Percentiles rank a stretch among this genome's conserved stretches.
phyloP scores from a whole-genome alignment of 2,329 filamentous ascomycete species.

The Metarhizium brunneum region DNA sequence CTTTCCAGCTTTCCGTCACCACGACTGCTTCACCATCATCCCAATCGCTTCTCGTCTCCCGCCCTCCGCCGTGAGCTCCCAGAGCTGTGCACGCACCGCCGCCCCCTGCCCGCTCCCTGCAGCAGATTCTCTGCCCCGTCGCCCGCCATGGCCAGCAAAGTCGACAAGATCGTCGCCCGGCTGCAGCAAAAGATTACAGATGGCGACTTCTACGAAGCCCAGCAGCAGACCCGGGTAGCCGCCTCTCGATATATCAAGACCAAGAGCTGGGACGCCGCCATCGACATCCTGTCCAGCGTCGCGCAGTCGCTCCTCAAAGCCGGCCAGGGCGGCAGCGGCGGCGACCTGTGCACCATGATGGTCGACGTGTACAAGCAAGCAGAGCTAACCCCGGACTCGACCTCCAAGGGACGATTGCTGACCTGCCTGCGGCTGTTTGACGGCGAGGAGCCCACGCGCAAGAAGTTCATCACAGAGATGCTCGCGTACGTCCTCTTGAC shows the following conservation, averaged over 20 bases:
- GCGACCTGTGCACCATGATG: conserved; percentile 79
- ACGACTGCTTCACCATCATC: no score
- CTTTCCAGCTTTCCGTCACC: no score
- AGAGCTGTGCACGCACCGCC: no score
- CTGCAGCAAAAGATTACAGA: conserved; percentile 83
- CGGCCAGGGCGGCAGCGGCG: conserved; percentile 87
- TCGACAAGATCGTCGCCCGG: conserved; percentile 44
- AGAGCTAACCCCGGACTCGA: conserved; percentile 66
- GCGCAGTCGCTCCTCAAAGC: conserved; percentile 80
- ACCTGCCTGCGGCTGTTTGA: conserved; percentile 74
- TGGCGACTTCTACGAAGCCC: conserved; percentile 94
- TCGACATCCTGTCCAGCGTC: conserved; percentile 78
- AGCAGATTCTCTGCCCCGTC: neutral
- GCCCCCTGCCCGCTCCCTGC: no score
- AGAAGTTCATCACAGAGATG: conserved; percentile 83
- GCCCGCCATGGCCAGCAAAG: conserved; percentile 28
- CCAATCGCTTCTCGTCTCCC: no score
- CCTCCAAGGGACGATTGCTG: conserved; percentile 64
- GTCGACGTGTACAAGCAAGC: conserved; percentile 88
- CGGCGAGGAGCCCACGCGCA: conserved; percentile 76
- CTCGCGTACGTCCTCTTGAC: conserved; percentile 47
- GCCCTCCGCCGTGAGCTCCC: no score
- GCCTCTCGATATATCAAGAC: conserved; percentile 89
- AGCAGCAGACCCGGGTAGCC: conserved; percentile 95
- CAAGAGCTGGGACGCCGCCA: conserved; percentile 72